These are phyloP conservation scores for Dactylellina leptospora DNA, from an alignment of 2,329 filamentous ascomycete genomes.

Conservation along the genomic window DNA sequence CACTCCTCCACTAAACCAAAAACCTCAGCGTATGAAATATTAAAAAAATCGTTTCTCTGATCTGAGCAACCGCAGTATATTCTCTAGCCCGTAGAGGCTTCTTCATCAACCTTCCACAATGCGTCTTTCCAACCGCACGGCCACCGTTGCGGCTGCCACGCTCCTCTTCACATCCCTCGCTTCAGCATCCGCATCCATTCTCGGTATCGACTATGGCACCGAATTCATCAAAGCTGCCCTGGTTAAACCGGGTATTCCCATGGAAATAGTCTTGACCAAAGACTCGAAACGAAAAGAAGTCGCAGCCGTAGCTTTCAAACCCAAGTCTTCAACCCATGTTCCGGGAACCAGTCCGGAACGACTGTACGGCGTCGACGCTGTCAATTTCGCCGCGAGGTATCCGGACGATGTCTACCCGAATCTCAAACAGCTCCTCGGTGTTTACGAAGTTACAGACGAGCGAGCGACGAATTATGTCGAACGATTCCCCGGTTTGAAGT, in stretches of 20 bases:
- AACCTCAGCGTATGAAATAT: slow-evolving; percentile 1
- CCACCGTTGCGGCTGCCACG: slow-evolving; percentile 65
- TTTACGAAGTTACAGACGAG: slow-evolving; percentile 67
- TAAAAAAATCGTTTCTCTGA: not conserved
- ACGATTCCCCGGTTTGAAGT: slow-evolving; percentile 79
- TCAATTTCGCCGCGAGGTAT: slow-evolving; percentile 85
- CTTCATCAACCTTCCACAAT: slow-evolving; percentile 38
- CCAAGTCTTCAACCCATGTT: slow-evolving; percentile 68
- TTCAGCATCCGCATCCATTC: slow-evolving; percentile 76
- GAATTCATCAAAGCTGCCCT: slow-evolving; percentile 96
- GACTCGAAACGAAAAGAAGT: slow-evolving; percentile 96
- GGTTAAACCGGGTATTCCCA: slow-evolving; percentile 94
- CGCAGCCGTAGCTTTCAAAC: slow-evolving; percentile 92
- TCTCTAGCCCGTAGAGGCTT: slow-evolving; percentile 48
- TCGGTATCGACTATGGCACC: slow-evolving; percentile 93
- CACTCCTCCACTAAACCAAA: not conserved
- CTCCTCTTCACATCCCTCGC: slow-evolving; percentile 68
- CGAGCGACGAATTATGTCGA: slow-evolving; percentile 74
- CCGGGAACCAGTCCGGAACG: slow-evolving; percentile 81
- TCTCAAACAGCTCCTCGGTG: slow-evolving; percentile 86
- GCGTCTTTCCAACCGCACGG: slow-evolving; percentile 58
- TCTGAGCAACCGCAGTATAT: slow-evolving; percentile 21
- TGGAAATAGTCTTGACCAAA: slow-evolving; percentile 97
- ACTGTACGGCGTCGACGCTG: slow-evolving; percentile 88
- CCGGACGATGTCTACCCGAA: slow-evolving; percentile 95